These are phyloP conservation scores for Phycomyces blakesleeanus DNA, from an alignment of 192 early-diverging fungal genomes.

Conservation along the genomic window DNA sequence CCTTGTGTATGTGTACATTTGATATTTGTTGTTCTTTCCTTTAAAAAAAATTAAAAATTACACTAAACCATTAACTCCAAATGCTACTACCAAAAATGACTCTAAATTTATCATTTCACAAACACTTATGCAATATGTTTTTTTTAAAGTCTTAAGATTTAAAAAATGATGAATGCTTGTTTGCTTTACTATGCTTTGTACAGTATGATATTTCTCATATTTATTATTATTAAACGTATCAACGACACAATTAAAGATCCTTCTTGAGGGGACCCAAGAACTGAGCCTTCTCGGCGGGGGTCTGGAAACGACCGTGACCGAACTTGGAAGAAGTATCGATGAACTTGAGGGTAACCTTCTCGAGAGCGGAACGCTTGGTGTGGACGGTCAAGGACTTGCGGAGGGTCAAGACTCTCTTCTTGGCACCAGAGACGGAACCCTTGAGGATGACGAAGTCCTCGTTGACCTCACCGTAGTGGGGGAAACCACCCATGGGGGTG, in stretches of 20 bases:
- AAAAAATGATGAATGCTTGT: too few relatives aligned
- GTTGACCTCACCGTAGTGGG: slow-evolving; percentile 98
- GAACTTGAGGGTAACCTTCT: slow-evolving; percentile 97
- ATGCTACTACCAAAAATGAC: too few relatives aligned
- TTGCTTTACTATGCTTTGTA: too few relatives aligned
- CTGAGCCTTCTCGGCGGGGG: slow-evolving; percentile 89
- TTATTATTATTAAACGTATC: too few relatives aligned
- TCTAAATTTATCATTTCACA: too few relatives aligned
- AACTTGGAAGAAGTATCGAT: slow-evolving; percentile 99
- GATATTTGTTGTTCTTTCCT: too few relatives aligned
- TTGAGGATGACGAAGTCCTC: slow-evolving; percentile 99
- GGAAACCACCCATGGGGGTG: slow-evolving; percentile 99
- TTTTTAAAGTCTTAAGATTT: too few relatives aligned
- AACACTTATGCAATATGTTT: too few relatives aligned
- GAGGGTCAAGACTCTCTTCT: slow-evolving; percentile 96
- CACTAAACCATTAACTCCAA: too few relatives aligned
- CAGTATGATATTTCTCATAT: too few relatives aligned
- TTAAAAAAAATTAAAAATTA: too few relatives aligned
- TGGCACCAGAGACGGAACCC: slow-evolving; percentile 94
- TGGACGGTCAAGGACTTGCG: slow-evolving; percentile 96
- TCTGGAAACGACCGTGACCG: slow-evolving; percentile 99
- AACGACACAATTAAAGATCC: slow-evolving; percentile 52
- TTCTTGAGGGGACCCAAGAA: slow-evolving; percentile 93
- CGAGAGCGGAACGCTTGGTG: slow-evolving; percentile 95
- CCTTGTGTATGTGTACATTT: too few relatives aligned